phyloP scores from a whole-genome alignment of 1,139 yeast genomes.

The Yamadazyma songkhlaensis region DNA sequence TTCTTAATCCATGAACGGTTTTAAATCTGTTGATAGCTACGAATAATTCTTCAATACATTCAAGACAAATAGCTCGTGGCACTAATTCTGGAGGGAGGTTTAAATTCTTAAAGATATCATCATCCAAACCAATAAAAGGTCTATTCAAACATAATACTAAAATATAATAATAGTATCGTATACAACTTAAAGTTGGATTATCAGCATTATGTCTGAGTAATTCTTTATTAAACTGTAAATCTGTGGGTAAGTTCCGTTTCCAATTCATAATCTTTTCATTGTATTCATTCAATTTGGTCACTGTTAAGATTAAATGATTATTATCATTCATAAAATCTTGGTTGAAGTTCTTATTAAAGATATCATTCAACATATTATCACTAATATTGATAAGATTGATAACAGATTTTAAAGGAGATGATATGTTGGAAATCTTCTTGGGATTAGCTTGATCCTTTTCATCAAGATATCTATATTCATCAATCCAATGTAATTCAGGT shows the following conservation, averaged over 20 bases:
- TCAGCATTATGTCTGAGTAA: constrained; percentile 44
- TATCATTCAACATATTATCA: constrained; percentile 53
- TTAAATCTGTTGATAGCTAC: constrained; percentile 36
- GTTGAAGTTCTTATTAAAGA: constrained; percentile 38
- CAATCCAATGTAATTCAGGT: constrained; percentile 58
- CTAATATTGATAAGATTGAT: constrained; percentile 52
- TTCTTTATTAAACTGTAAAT: constrained; percentile 48
- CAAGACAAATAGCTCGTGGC: constrained; percentile 33
- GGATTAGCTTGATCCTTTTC: constrained; percentile 16
- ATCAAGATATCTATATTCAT: constrained; percentile 40
- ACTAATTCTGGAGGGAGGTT: constrained; percentile 13
- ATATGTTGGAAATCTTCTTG: constrained; percentile 37
- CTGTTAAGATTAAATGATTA: constrained; percentile 20
- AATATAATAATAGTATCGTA: constrained; percentile 58
- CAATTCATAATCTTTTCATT: constrained; percentile 51
- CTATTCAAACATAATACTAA: constrained; percentile 55
- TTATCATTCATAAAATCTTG: constrained; percentile 15
- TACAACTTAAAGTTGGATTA: constrained; percentile 48
- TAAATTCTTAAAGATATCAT: constrained; percentile 10
- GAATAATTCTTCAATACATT: constrained; percentile 43
- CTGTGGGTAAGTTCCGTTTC: constrained; percentile 47
- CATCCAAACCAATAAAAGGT: constrained; percentile 43
- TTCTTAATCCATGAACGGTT: constrained; percentile 38
- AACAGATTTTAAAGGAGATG: constrained; percentile 45
- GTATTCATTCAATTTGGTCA: constrained; percentile 37